Percentiles rank a stretch among this genome's conserved stretches.
These are phyloP conservation scores for Botrytis aclada DNA, from an alignment of 2,329 filamentous ascomycete genomes.

Conservation along the genomic window DNA sequence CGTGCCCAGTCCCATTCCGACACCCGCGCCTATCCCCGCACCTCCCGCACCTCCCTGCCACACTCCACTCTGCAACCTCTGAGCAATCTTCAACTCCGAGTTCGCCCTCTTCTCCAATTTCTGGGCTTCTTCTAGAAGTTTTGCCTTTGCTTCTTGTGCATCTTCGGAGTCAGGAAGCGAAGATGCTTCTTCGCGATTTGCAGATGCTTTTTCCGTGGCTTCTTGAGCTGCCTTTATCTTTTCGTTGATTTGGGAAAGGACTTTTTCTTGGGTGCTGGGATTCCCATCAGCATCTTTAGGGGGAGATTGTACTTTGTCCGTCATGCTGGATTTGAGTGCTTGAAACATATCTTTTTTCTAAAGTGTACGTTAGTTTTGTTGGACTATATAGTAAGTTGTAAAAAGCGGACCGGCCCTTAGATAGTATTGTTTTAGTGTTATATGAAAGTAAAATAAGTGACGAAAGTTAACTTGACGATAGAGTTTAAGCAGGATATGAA, in stretches of 20 bases:
- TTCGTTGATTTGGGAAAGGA: conserved; percentile 23
- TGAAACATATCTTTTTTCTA: background rate
- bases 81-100: conserved; percentile 68
- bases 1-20: conserved; percentile 27
- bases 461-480: background rate
- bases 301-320: background rate
- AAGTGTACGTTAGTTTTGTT: background rate
- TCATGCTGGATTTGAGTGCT: conserved; percentile 6
- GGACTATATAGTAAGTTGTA: background rate
- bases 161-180: conserved; percentile 18
- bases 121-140: conserved; percentile 23
- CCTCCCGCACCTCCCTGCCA: conserved; percentile 32
- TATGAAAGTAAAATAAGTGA: background rate
- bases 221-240: conserved; percentile 20
- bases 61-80: conserved; percentile 36
- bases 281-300: conserved; percentile 10
- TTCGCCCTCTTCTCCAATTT: conserved; percentile 26
- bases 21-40: conserved; percentile 27
- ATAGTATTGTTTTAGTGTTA: background rate
- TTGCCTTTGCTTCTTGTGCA: conserved; percentile 24
- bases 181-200: conserved; percentile 17
- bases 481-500: conserved; percentile 15
- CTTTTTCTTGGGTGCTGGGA: conserved; percentile 24
- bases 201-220: conserved; percentile 19
- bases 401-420: background rate